Percentiles rank a stretch among this genome's conserved stretches.
Evolutionary conservation across 2,329 filamentous ascomycete genomes (phyloP).

Genomic region (Onygena corvina): DNA sequence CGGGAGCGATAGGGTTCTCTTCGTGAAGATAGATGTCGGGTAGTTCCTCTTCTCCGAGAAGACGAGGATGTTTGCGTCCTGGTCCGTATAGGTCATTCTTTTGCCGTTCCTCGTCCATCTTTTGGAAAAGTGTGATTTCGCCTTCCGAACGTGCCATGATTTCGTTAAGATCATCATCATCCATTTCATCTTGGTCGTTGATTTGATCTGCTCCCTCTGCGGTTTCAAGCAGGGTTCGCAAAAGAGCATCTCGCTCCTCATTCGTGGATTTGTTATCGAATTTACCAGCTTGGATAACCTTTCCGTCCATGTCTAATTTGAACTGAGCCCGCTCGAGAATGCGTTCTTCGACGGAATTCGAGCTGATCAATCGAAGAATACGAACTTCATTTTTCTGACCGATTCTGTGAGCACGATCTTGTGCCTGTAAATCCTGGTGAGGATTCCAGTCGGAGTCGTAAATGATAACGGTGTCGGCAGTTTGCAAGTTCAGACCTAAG

Average conservation of each 20-base stretch:
- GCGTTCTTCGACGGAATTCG: constrained; percentile 96
- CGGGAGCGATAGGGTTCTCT: constrained; percentile 66
- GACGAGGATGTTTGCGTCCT: constrained; percentile 55
- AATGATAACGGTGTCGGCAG: constrained; percentile 97
- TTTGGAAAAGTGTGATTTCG: constrained; percentile 66
- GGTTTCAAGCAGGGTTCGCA: constrained; percentile 82
- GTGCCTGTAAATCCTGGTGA: constrained; percentile 95
- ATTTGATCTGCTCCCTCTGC: constrained; percentile 56
- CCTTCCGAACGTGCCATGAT: constrained; percentile 80
- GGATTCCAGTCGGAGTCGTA: constrained; percentile 99
- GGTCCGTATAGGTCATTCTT: constrained; percentile 60
- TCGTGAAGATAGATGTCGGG: constrained; percentile 91
- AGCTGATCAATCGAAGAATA: constrained; percentile 88
- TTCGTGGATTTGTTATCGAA: constrained; percentile 99
- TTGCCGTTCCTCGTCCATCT: constrained; percentile 64
- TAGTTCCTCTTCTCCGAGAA: constrained; percentile 77
- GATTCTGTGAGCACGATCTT: constrained; percentile 99
- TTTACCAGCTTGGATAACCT: constrained; percentile 97
- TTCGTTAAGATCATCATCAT: constrained; percentile 92
- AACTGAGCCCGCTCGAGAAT: constrained; percentile 92
- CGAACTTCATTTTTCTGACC: constrained; percentile 99
- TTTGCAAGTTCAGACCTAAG: constrained; percentile 92
- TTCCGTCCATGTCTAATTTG: constrained; percentile 98
- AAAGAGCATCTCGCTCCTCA: constrained; percentile 92
- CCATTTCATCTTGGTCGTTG: constrained; percentile 91